Evolutionary conservation across 352 stramenopile species (phyloP).

Genomic region (Phytopythium oedochilum): DNA sequence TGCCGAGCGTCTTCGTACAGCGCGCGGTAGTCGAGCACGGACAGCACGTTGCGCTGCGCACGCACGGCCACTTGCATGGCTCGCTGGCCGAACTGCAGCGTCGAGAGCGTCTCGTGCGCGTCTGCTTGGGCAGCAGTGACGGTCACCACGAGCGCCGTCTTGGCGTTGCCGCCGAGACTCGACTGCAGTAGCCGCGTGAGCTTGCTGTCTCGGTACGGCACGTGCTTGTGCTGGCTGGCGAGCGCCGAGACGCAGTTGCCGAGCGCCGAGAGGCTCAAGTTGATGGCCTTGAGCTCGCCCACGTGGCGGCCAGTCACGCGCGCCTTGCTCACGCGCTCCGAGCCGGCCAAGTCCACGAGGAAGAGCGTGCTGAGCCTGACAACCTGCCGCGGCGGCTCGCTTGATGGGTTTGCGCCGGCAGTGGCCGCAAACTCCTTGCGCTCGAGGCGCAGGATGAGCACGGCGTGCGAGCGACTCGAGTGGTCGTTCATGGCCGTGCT

Average conservation of each 20-base stretch:
- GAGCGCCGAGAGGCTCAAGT: conserved; percentile 66
- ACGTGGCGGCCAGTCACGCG: conserved; percentile 51
- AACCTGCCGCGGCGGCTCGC: conserved; percentile 16
- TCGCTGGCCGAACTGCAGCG: conserved; percentile 68
- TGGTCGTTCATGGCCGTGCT: conserved; percentile 86
- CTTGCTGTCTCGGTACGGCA: conserved; percentile 76
- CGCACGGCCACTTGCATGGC: conserved; percentile 65
- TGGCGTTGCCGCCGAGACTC: conserved; percentile 69
- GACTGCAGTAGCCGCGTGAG: conserved; percentile 63
- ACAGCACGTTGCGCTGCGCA: conserved; percentile 55
- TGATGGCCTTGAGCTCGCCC: conserved; percentile 67
- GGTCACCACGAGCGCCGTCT: conserved; percentile 63
- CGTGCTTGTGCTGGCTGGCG: conserved; percentile 45
- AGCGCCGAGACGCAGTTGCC: conserved; percentile 73
- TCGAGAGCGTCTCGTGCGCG: conserved; percentile 53
- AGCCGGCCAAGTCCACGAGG: conserved; percentile 66
- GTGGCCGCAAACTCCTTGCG: conserved; percentile 42
- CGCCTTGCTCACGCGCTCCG: conserved; percentile 67
- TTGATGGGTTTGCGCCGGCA: not conserved
- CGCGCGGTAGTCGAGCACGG: conserved; percentile 60
- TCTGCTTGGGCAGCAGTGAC: conserved; percentile 43
- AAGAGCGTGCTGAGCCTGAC: conserved; percentile 60
- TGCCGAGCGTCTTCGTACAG: conserved; percentile 59
- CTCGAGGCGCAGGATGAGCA: conserved; percentile 83
- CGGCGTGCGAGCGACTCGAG: conserved; percentile 81